phyloP scores from a whole-genome alignment of 2,329 filamentous ascomycete genomes.

The Elsinoe australis region DNA sequence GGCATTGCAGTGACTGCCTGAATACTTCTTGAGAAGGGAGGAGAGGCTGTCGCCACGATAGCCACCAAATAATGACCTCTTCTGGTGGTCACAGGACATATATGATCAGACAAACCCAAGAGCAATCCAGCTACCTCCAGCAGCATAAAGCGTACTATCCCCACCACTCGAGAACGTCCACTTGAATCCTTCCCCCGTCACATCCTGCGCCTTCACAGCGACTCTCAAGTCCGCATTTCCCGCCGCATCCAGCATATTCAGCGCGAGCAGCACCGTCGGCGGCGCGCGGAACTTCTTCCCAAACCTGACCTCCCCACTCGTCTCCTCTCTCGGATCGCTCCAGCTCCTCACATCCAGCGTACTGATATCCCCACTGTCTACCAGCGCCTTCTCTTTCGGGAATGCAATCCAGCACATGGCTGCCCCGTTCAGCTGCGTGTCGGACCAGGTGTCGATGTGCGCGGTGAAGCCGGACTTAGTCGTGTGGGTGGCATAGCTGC shows the following conservation, averaged over 20 bases:
- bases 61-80: too few relatives aligned
- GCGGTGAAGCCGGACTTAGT: conserved; percentile 24
- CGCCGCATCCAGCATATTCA: conserved; percentile 27
- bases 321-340: conserved; percentile 21
- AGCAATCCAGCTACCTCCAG: conserved; percentile 27
- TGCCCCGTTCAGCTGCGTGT: conserved; percentile 24
- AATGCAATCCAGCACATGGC: conserved; percentile 30
- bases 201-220: conserved; percentile 22
- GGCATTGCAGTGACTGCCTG: too few relatives aligned
- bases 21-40: too few relatives aligned
- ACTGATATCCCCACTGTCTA: conserved; percentile 25
- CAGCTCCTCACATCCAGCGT: conserved; percentile 24
- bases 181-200: conserved; percentile 24
- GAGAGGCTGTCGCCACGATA: too few relatives aligned
- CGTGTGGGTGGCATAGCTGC: conserved; percentile 23
- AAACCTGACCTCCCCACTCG: conserved; percentile 23
- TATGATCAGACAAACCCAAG: conserved; percentile 18
- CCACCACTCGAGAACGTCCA: conserved; percentile 27
- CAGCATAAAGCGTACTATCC: conserved; percentile 24
- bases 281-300: conserved; percentile 21
- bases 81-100: background rate
- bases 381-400: conserved; percentile 24
- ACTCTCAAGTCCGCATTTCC: conserved; percentile 26
- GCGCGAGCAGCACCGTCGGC: conserved; percentile 25
- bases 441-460: conserved; percentile 28